A percentile compares a stretch with the other conserved stretches of the same genome.
phyloP scores from a whole-genome alignment of 2,329 filamentous ascomycete genomes.

The Aspergillus pseudotamarii region DNA sequence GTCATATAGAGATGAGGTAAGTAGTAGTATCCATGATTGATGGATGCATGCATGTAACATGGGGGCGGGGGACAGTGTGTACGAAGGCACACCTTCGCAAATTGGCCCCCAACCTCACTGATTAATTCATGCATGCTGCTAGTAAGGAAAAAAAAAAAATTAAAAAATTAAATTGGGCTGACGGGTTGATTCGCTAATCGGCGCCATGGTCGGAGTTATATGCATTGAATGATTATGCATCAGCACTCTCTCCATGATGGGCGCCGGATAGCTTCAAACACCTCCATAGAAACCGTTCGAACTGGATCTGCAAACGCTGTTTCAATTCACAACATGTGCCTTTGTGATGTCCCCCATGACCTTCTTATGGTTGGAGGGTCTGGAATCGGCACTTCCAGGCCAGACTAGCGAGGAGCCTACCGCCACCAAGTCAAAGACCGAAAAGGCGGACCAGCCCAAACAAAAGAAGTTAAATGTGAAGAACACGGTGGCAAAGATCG shows the following conservation, averaged over 20 bases:
- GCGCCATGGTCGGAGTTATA: slow-evolving; percentile 2
- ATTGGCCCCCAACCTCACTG: neutral
- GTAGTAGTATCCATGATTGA: slow-evolving; percentile 3
- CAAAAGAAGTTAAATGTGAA: slow-evolving; percentile 29
- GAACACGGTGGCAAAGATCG: slow-evolving; percentile 55
- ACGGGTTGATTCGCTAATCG: neutral
- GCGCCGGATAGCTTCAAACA: neutral
- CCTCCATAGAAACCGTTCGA: slow-evolving; percentile 42
- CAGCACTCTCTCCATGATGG: neutral
- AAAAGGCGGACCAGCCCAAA: slow-evolving; percentile 19
- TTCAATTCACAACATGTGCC: slow-evolving; percentile 58
- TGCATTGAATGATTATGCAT: neutral
- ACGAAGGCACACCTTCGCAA: neutral
- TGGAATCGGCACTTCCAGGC: slow-evolving; percentile 58
- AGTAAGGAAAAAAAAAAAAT: neutral
- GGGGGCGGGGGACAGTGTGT: neutral
- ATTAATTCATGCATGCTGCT: neutral
- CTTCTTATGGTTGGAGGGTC: slow-evolving; percentile 60
- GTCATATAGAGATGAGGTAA: slow-evolving; percentile 51
- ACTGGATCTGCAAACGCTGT: slow-evolving; percentile 53
- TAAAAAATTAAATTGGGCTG: neutral
- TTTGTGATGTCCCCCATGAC: slow-evolving; percentile 60
- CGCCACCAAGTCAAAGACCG: slow-evolving; percentile 15
- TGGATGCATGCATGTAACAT: neutral
- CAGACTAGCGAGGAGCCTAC: slow-evolving; percentile 18